Conservation (phyloP, 2,329 filamentous ascomycete genomes). For the Aspergillus sclerotialis region DNA sequence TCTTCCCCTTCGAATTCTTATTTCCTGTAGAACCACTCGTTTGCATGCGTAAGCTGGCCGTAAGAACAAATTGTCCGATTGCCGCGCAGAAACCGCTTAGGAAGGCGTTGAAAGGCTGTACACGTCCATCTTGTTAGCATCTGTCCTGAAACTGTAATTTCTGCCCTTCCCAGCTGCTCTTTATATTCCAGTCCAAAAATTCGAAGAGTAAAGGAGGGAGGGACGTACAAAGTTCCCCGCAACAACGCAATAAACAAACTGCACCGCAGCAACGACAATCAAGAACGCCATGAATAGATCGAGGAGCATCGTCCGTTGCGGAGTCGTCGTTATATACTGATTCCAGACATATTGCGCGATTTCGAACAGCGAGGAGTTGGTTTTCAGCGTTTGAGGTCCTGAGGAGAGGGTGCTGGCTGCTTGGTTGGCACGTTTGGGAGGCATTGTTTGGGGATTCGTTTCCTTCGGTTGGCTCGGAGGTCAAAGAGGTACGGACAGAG, state of each 20-base stretch:
- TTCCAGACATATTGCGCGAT: conserved; percentile 65
- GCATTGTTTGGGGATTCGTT: conserved; percentile 23
- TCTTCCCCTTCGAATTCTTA: conserved; percentile 41
- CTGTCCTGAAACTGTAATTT: too few species aligned
- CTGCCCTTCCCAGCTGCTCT: too few species aligned
- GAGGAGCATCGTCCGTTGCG: conserved; percentile 85
- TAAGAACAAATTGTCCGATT: conserved; percentile 95
- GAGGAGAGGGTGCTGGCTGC: conserved; percentile 24
- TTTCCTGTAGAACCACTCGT: conserved; percentile 63
- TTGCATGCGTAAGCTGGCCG: conserved; percentile 83
- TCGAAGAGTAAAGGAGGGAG: conserved; percentile 3
- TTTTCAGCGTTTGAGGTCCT: conserved; percentile 28
- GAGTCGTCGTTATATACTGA: conserved; percentile 72
- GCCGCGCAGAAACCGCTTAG: conserved; percentile 89
- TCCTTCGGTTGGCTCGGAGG: conserved; percentile 21
- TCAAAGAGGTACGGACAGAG: too few species aligned
- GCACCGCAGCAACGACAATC: conserved; percentile 74
- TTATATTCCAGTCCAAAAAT: not conserved
- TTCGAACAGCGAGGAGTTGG: conserved; percentile 40
- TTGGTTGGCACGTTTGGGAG: conserved; percentile 15
- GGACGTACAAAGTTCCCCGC: conserved; percentile 85
- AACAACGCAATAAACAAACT: conserved; percentile 88
- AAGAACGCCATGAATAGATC: conserved; percentile 89
- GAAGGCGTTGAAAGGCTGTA: conserved; percentile 97
- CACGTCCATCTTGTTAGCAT: not conserved